Evolutionary conservation across 371 early-diverging fungal species (phyloP), one percentile per base, ranked within the genome.

Genomic region (Mortierella polycephala): DNA sequence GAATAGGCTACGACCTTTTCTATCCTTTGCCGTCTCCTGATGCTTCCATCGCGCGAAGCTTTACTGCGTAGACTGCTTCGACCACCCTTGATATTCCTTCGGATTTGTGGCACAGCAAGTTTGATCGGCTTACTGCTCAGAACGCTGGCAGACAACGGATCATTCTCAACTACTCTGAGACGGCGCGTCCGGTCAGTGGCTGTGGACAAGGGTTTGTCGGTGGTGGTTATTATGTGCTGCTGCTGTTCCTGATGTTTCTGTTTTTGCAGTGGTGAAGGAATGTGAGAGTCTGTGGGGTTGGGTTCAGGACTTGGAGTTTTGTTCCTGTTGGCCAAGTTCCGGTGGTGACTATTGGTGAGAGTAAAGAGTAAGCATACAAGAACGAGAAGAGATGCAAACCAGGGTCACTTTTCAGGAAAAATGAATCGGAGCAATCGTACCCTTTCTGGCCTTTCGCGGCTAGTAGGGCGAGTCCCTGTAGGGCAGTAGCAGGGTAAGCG

Each of bases 21-120:
- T 49, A n/a, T 50, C 6, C 57, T 13, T 12, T 11, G 55, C 42
- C 4, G 16, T 0, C 44, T 41, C 51, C 41, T 53, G 47, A 42
- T 42, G 41, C 57, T 57, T 16, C 8, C 16, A 52, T 57, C 57
- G 41, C 20, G 8, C 13, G 37, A 10, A 21, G 42, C 44, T 44
- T 44, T 65, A 23, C 21, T 57, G 49, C 68, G 68, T n/a, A 67
- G 56, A 60, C 68, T 67, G 42, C 61, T 49, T 37, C 56, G 53
- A 40, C 56, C 47, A 20, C 66, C 39, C 30, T 39, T 60, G 12
- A 41, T 40, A 8, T 39, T 54, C 67, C 60, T 67, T 14, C 50
- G 45, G 7, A 23, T 20, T 37, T 45, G 47, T 40, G 56, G 5
- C 39, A 21, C 51, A 6, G 60, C 12, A 16, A 37, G 18, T 30